Evolutionary conservation across 1,139 yeast species (phyloP), one percentile per base, ranked within the genome.

Genomic region (Protomyces pachydermus): DNA sequence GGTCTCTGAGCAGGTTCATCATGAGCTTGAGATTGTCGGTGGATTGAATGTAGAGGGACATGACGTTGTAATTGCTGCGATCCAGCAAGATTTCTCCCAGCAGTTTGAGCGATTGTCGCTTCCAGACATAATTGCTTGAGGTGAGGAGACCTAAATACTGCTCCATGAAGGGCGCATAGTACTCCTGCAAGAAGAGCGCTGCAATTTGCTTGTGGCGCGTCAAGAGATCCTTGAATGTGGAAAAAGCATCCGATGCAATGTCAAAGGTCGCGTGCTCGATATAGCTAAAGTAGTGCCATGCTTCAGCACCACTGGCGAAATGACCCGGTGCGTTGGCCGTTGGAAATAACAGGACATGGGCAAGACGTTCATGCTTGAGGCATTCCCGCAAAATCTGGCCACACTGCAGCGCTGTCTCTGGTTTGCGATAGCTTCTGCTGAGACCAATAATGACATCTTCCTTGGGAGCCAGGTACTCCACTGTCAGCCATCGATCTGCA

Each of bases 351-450:
- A 88, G 80, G 67, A 82, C 80, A 64, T 80, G 78, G 62, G 88
- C 83, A 65, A 93, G 80, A 50, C 79, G 81, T 74, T 91, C 97
- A 73, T 86, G 85, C 71, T 88, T 88, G 67, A 90, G 81, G 71
- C 96, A 88, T 73, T 91, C 97, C 65, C 97, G 81, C 58, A 93
- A 77, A 71, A 93, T 89, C 64, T 84, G 82, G 1, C 97, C 96
- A 28, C 88, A 81, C 50, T 86, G 82, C 53, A 90, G 77, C 25
- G 93, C 93, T 37, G 84, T 80, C 64, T 91, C 96, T 2, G 83
- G 81, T 54, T 79, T 73, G 69, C 89, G 95, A 42, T 70, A 70
- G 32, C 71, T 68, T 66, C 81, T 80, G 69, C 91, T 77, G 68
- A 93, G 80, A 51, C 82, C 71, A 38, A 80, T 78, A 54, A 93